These are phyloP conservation scores for Fusarium sp. DNA, from an alignment of 2,329 filamentous ascomycete genomes.

Conservation along the genomic window DNA sequence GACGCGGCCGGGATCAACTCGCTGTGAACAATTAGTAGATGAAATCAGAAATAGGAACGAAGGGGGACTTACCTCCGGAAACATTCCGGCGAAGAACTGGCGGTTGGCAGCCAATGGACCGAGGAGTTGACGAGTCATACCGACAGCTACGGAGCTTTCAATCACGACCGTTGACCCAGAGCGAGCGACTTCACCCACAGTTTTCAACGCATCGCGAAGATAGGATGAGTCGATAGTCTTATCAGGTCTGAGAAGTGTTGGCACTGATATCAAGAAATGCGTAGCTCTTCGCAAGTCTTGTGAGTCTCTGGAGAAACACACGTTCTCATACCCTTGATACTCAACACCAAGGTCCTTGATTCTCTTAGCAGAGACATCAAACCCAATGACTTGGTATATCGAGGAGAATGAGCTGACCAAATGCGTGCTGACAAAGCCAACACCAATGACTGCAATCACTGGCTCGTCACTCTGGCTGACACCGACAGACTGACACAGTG, in stretches of 20 bases:
- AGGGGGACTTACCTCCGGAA: constrained; percentile 49
- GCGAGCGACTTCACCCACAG: constrained; percentile 54
- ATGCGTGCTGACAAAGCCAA: constrained; percentile 64
- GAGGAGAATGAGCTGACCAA: constrained; percentile 57
- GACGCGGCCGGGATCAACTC: constrained; percentile 62
- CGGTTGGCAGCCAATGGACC: constrained; percentile 55
- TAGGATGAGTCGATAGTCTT: constrained; percentile 60
- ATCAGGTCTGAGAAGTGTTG: constrained; percentile 60
- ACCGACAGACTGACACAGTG: not conserved
- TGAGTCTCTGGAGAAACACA: constrained; percentile 51
- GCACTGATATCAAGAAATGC: constrained; percentile 64
- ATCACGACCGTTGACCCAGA: constrained; percentile 61
- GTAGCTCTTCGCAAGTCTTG: constrained; percentile 55
- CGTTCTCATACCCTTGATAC: constrained; percentile 24
- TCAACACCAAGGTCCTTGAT: constrained; percentile 48
- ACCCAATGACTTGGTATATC: constrained; percentile 58
- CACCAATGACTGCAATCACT: constrained; percentile 60
- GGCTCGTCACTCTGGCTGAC: constrained; percentile 40
- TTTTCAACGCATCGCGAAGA: constrained; percentile 57
- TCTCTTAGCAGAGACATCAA: constrained; percentile 56
- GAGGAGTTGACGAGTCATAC: constrained; percentile 63
- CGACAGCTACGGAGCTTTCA: constrained; percentile 64
- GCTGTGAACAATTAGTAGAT: constrained; percentile 43
- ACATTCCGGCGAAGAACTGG: constrained; percentile 61
- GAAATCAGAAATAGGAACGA: accelerated